Percentiles rank a stretch among this genome's conserved stretches.
phyloP scores from a whole-genome alignment of 805 yeast species.

The Teunomyces kruisii region DNA sequence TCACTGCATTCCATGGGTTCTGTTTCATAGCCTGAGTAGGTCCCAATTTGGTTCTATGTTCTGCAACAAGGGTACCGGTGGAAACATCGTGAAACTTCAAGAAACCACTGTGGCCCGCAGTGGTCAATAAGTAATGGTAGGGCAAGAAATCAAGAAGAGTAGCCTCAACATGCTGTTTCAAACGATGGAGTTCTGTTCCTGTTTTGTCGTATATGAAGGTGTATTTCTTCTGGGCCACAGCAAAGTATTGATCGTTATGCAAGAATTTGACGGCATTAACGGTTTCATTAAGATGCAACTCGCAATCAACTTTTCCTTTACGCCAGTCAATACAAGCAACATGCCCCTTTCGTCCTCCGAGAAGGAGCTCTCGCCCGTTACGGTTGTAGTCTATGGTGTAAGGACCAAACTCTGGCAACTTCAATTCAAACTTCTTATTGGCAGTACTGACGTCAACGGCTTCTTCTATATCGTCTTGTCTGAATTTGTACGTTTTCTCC shows the following conservation, averaged over 20 bases:
- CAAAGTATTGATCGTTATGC: conserved; percentile 91
- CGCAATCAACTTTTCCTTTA: conserved; percentile 77
- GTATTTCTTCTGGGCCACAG: conserved; percentile 95
- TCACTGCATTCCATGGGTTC: conserved; percentile 94
- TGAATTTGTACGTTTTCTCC: conserved; percentile 87
- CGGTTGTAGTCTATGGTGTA: conserved; percentile 78
- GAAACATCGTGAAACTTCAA: conserved; percentile 93
- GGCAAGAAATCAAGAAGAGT: conserved; percentile 85
- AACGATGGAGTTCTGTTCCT: conserved; percentile 88
- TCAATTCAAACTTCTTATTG: conserved; percentile 71
- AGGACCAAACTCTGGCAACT: conserved; percentile 80
- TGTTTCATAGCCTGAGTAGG: conserved; percentile 87
- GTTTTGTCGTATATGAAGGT: conserved; percentile 87
- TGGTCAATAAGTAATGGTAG: conserved; percentile 81
- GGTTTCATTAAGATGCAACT: conserved; percentile 83
- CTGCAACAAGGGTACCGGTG: conserved; percentile 84
- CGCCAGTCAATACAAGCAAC: conserved; percentile 97
- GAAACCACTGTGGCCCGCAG: conserved; percentile 88
- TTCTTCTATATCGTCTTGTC: conserved; percentile 72
- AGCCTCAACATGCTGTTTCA: conserved; percentile 86
- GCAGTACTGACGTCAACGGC: conserved; percentile 78
- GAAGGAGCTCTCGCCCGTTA: conserved; percentile 80
- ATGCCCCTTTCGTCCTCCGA: conserved; percentile 93
- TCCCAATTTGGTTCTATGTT: conserved; percentile 82
- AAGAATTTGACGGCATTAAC: conserved; percentile 86